Base-by-base conservation (phyloP, 306 rosid genomes). In the Rubus parviflorus region DNA sequence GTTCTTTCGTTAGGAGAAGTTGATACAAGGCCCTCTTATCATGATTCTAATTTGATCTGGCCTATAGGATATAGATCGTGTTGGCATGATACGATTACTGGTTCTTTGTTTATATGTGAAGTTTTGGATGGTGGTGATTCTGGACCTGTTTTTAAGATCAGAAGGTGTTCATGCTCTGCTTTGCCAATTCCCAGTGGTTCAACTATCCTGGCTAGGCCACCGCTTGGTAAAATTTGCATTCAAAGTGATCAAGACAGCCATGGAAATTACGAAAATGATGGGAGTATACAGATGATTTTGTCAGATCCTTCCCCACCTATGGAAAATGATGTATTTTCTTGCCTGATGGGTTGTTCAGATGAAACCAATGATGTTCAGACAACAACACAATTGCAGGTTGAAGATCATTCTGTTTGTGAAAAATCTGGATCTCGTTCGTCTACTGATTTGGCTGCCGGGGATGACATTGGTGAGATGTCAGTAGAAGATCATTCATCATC, bases 21-120 rank as follows among this genome's bases (percentile, higher is more conserved):
- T 85, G 99, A 92, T 87, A 81, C 53, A 43, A 87, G 98, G 86
- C 83, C 91, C 74, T 80, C 96, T 49, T 96, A 93, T 89, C 83
- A 79, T 79, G 92, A 85, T 84, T 90, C 76, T 75, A 86, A 86
- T 75, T 72, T 73, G 74, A 86, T 90, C 75, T 89, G 78, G 84
- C 98, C 99, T 16, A 63, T 92, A 64, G 99, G 99, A 77, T 92
- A 83, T 81, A 89, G 75, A 86, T 91, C 96, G 68, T 89, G 91
- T 80, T 96, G 98, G 99, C 99, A 96, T 79, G 99, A 96, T 85
- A 89, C 70, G 79, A 80, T 93, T 79, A 92, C 99, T 49, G 94
- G 97, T 53, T 96, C 99, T 72, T 81, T 92, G 73, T 96, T 92
- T 79, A 81, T 87, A 56, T 88, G 84, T 81, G 96, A 96, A 84